These are phyloP conservation scores for Andrographis paniculata DNA, from an alignment of 305 asterid species.

Conservation along the genomic window DNA sequence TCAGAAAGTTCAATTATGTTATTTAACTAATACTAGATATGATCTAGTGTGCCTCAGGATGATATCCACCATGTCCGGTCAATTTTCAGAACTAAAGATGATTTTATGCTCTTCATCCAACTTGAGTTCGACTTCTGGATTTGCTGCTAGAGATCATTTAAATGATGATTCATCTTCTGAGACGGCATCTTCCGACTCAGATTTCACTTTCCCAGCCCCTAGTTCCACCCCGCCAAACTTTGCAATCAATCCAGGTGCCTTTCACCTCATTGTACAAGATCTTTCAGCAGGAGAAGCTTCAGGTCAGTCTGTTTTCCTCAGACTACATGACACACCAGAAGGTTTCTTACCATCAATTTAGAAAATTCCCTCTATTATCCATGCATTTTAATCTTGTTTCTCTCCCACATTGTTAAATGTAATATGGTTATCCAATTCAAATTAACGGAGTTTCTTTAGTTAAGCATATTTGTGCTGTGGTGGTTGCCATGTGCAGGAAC, in stretches of 20 bases:
- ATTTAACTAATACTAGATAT: conserved; percentile 74
- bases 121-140: conserved; percentile 60
- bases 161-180: conserved; percentile 75
- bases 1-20: conserved; percentile 22
- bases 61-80: conserved; percentile 98
- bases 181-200: conserved; percentile 71
- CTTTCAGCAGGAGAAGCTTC: conserved; percentile 77
- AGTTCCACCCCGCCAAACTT: conserved; percentile 56
- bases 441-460: neutral
- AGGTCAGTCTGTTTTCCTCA: conserved; percentile 48
- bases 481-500: conserved; percentile 92
- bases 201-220: conserved; percentile 92
- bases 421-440: too few species aligned
- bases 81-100: conserved; percentile 96
- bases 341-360: conserved; percentile 15
- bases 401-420: too few species aligned
- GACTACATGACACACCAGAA: neutral
- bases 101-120: conserved; percentile 65
- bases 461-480: conserved; percentile 24
- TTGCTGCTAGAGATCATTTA: conserved; percentile 46
- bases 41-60: conserved; percentile 99
- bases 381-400: conserved; percentile 20
- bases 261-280: conserved; percentile 93
- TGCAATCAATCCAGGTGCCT: conserved; percentile 59
- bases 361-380: conserved; percentile 22